Percentiles rank a stretch among this genome's conserved stretches.
phyloP scores from a whole-genome alignment of 768 basidiomycete genomes.

The Rhizopogon sp. region DNA sequence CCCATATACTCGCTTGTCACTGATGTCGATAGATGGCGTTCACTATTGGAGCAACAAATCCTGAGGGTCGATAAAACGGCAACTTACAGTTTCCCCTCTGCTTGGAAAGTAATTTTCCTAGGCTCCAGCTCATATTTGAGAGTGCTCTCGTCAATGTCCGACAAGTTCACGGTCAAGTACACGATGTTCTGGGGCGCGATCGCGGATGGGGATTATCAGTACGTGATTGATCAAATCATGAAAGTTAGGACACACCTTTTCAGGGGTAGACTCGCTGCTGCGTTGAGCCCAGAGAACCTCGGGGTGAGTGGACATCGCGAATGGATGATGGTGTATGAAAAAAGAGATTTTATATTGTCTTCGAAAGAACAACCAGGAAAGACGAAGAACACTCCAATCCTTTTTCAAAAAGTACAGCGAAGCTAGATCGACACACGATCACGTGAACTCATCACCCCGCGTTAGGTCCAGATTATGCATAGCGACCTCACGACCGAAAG shows the following conservation, averaged over 20 bases:
- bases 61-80: background rate
- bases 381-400: conserved; percentile 21
- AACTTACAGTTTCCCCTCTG: conserved; percentile 58
- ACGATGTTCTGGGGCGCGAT: conserved; percentile 68
- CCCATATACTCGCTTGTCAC: conserved; percentile 58
- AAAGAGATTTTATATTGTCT: conserved; percentile 6
- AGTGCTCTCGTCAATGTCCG: conserved; percentile 57
- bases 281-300: conserved; percentile 96
- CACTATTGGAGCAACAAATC: conserved; percentile 1
- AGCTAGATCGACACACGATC: background rate
- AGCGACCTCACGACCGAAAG: too few species aligned
- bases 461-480: too few species aligned
- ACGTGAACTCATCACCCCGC: background rate
- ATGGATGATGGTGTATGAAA: conserved; percentile 9
- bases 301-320: conserved; percentile 55
- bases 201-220: background rate
- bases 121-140: conserved; percentile 58
- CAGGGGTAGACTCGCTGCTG: conserved; percentile 56
- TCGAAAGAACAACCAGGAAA: conserved; percentile 24
- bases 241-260: conserved; percentile 50
- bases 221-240: background rate
- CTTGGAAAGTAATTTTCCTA: conserved; percentile 58
- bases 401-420: background rate
- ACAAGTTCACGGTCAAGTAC: conserved; percentile 80
- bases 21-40: conserved; percentile 14